Base-by-base conservation (phyloP, 371 early-diverging fungal genomes). In the Mortierella sp. region DNA sequence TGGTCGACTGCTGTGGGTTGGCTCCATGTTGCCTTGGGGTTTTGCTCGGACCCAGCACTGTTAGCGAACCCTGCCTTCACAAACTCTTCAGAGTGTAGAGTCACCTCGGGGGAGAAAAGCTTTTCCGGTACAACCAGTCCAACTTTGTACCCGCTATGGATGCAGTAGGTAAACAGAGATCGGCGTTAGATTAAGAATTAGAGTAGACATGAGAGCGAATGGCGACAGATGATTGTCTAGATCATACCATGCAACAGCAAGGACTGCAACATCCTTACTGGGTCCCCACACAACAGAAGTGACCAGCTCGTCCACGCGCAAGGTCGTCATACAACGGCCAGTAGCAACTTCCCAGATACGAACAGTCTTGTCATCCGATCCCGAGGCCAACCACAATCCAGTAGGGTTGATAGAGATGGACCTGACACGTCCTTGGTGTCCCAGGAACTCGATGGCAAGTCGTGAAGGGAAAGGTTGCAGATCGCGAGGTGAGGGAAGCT, bases 401-500 rank as follows among this genome's bases (percentile, higher is more conserved):
- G 90, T 83, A 13, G 97, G 95, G 78, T 96, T 95, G 6, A 96
- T 76, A n/a, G 95, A 91, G 41, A 95, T 81, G 25, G 84, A 80
- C 34, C 96, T 90, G 54, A 98, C 91, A 51, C 91, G 88, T 25
- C 79, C 90, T 1, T 86, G 87, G 60, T 98, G 98, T 9, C 95
- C 97, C 39, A 80, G 79, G 71, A 90, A 98, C 19, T 86, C 82
- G 50, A 98, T 83, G 2, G 96, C 82, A 48, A 93, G 85, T 21
- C 79, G 78, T 7, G 92, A 87, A 22, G 99, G 99, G 92, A 94
- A 98, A 7, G 99, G 99, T 60, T 91, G 91, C 52, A 98, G 85
- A 71, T 98, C 98, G 73, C 93, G 91, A 12, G 97, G 97, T 63
- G 91, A 92, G 28, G 99, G 99, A n/a, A 98, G 85, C 80, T 95